A percentile compares a stretch with the other conserved stretches of the same genome.
Evolutionary conservation across 441 rosid species (phyloP).

Genomic region (Adansonia rubrostipa): DNA sequence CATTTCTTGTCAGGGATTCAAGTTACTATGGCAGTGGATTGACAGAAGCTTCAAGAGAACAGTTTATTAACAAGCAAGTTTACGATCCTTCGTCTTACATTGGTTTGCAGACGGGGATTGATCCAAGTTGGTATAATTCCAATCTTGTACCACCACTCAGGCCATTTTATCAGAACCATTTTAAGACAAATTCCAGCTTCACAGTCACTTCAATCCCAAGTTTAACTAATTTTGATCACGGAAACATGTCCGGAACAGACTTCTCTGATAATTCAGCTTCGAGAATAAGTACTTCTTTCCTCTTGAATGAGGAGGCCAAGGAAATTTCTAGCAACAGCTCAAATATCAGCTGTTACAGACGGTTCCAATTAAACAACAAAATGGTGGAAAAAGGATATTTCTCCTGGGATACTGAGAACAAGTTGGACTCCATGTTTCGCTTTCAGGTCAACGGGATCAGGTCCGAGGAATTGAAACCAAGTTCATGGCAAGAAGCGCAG

Average conservation of each 20-base stretch:
- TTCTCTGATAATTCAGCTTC: slow-evolving; percentile 51
- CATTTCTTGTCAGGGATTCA: slow-evolving; percentile 44
- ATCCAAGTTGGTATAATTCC: slow-evolving; percentile 33
- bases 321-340: slow-evolving; percentile 61
- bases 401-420: slow-evolving; percentile 44
- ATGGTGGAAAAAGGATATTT: slow-evolving; percentile 39
- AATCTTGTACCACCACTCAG: slow-evolving; percentile 25
- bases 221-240: slow-evolving; percentile 46
- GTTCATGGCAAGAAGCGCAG: slow-evolving; percentile 46
- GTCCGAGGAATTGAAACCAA: slow-evolving; percentile 42
- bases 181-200: slow-evolving; percentile 37
- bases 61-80: slow-evolving; percentile 36
- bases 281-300: slow-evolving; percentile 37
- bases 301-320: slow-evolving; percentile 41
- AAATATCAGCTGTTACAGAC: slow-evolving; percentile 36
- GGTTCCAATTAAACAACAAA: slow-evolving; percentile 36
- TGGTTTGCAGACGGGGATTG: slow-evolving; percentile 37
- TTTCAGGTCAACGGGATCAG: slow-evolving; percentile 30
- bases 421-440: slow-evolving; percentile 38
- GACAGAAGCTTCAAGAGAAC: slow-evolving; percentile 40
- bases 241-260: neutral
- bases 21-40: slow-evolving; percentile 24
- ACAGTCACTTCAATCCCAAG: slow-evolving; percentile 53
- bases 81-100: slow-evolving; percentile 45
- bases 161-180: slow-evolving; percentile 34